Evolutionary conservation across 108 stramenopile genomes (phyloP).

Genomic region (Schizochytrium sp.): DNA sequence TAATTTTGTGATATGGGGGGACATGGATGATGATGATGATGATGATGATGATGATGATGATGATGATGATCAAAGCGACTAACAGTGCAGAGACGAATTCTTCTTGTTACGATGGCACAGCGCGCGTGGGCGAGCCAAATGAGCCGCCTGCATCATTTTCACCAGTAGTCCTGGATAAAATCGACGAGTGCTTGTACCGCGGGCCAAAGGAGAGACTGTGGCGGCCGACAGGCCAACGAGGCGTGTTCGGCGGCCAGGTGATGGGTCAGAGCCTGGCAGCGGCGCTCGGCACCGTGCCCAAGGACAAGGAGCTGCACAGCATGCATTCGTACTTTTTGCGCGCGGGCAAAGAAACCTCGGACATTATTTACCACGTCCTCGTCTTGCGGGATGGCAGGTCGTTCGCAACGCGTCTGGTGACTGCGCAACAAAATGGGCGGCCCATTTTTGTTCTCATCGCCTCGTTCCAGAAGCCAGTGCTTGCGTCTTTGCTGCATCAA

Average conservation of each 20-base stretch:
- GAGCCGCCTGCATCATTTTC: neutral
- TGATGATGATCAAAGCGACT: no score
- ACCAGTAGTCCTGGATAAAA: neutral
- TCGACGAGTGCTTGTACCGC: constrained; percentile 7
- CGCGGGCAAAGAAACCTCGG: neutral
- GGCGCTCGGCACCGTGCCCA: neutral
- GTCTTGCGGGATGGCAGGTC: neutral
- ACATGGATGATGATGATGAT: no score
- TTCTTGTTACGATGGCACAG: neutral
- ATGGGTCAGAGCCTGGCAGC: neutral
- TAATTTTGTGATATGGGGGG: no score
- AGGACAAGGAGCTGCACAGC: constrained; percentile 18
- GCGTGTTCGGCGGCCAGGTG: constrained; percentile 28
- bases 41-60: no score
- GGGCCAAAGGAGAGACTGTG: neutral
- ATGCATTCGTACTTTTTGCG: constrained; percentile 23
- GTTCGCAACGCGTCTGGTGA: constrained; percentile 18
- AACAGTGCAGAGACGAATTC: no score
- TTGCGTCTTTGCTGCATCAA: neutral
- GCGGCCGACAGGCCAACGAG: constrained; percentile 17
- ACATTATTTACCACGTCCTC: constrained; percentile 21
- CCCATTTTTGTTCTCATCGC: neutral
- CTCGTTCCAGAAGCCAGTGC: neutral
- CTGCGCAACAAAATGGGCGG: constrained; percentile 20
- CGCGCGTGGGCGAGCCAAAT: neutral